Conservation (phyloP, 306 rosid species). For the Begonia fuchsioides region DNA sequence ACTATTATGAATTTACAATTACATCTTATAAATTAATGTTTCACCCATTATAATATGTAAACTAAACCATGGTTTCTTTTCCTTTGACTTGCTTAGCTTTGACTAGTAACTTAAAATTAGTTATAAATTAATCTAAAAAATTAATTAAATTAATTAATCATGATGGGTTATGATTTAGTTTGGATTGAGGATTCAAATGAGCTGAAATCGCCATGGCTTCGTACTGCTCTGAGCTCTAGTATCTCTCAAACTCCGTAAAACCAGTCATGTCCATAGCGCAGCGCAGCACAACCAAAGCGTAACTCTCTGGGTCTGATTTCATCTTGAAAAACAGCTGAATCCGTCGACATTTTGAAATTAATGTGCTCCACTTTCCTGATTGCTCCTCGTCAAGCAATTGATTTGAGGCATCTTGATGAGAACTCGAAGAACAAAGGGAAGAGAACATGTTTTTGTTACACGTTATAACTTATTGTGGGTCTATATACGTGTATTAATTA, state of each 20-base stretch:
- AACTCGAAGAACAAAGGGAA: slow-evolving; percentile 50
- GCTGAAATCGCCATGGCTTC: slow-evolving; percentile 91
- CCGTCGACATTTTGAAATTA: slow-evolving; percentile 65
- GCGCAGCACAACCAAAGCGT: slow-evolving; percentile 89
- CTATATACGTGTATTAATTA: too few relatives aligned
- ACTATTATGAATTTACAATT: too few relatives aligned
- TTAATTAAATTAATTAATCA: too few relatives aligned
- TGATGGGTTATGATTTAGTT: too few relatives aligned
- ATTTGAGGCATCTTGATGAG: slow-evolving; percentile 87
- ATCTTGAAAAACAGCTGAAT: slow-evolving; percentile 57
- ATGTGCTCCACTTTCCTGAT: slow-evolving; percentile 67
- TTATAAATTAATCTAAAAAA: too few relatives aligned
- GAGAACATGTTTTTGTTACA: slow-evolving; percentile 48
- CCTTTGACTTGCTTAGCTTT: too few relatives aligned
- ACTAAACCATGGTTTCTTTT: too few relatives aligned
- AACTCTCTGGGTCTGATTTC: slow-evolving; percentile 83
- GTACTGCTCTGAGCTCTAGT: too few relatives aligned
- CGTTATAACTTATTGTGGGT: too few relatives aligned
- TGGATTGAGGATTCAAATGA: slow-evolving; percentile 88
- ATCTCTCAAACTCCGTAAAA: slow-evolving; percentile 70
- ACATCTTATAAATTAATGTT: too few relatives aligned
- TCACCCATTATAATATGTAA: too few relatives aligned
- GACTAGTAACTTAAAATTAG: too few relatives aligned
- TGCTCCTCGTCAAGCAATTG: slow-evolving; percentile 86
- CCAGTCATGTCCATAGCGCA: slow-evolving; percentile 81